Percentiles rank a stretch among this genome's conserved stretches.
Evolutionary conservation across 352 stramenopile species (phyloP).

Genomic region (Pythium myriotylum): DNA sequence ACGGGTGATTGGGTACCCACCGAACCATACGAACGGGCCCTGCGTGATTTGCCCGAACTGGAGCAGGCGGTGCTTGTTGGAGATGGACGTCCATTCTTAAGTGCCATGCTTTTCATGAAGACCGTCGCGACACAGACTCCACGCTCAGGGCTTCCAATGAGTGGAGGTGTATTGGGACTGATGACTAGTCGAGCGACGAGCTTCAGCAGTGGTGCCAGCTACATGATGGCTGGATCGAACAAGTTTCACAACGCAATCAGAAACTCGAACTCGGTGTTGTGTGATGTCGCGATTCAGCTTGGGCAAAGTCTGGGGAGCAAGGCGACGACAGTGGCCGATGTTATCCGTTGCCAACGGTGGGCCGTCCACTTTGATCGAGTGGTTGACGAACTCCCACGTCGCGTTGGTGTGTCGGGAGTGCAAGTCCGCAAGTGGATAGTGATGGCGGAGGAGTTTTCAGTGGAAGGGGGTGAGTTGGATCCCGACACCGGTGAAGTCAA

Average conservation of each 20-base stretch:
- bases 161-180: background rate
- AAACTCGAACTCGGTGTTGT: conserved; percentile 27
- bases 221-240: conserved; percentile 4
- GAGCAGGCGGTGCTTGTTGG: conserved; percentile 70
- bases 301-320: conserved; percentile 27
- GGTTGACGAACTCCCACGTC: conserved; percentile 48
- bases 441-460: conserved; percentile 65
- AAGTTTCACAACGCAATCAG: background rate
- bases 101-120: conserved; percentile 80
- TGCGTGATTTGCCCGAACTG: conserved; percentile 61
- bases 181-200: conserved; percentile 15
- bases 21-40: conserved; percentile 57
- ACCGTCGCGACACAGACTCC: conserved; percentile 29
- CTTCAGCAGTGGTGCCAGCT: conserved; percentile 23
- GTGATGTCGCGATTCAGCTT: conserved; percentile 46
- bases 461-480: conserved; percentile 75
- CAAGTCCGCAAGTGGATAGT: conserved; percentile 82
- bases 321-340: conserved; percentile 54
- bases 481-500: conserved; percentile 61
- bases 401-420: conserved; percentile 60
- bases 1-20: conserved; percentile 78
- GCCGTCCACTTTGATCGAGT: conserved; percentile 74
- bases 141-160: background rate
- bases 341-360: conserved; percentile 71
- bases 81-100: conserved; percentile 69